A percentile compares a stretch with the other conserved stretches of the same genome.
These are phyloP conservation scores for Penicillium sp. DNA, from an alignment of 2,329 filamentous ascomycete species.

Conservation along the genomic window DNA sequence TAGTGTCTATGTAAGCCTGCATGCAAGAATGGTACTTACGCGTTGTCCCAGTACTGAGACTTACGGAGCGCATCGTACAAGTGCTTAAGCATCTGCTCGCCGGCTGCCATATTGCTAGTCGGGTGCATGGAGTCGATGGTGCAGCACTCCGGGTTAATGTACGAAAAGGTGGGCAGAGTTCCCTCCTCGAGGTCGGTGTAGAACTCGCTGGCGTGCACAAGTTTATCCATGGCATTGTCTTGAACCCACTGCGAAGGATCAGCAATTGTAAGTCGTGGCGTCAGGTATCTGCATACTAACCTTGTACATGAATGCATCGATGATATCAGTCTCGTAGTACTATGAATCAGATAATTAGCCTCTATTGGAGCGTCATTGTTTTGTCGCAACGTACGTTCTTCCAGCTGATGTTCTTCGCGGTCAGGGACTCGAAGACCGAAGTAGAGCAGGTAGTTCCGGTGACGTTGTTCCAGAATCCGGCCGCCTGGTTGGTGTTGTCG, in stretches of 20 bases:
- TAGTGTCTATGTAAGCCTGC: not conserved
- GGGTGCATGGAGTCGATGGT: conserved; percentile 42
- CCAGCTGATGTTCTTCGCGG: conserved; percentile 38
- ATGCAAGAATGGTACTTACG: conserved; percentile 15
- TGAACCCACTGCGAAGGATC: conserved; percentile 33
- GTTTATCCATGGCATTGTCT: conserved; percentile 35
- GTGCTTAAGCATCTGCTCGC: conserved; percentile 42
- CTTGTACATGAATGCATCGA: conserved; percentile 39
- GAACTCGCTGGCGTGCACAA: conserved; percentile 50
- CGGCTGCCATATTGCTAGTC: conserved; percentile 38
- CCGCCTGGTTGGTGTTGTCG: conserved; percentile 33
- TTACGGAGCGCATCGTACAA: conserved; percentile 44
- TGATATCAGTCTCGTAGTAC: conserved; percentile 41
- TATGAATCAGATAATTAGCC: conserved; percentile 7
- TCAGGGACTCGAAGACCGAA: conserved; percentile 41
- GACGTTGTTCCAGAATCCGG: conserved; percentile 35
- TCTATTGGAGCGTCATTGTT: not conserved
- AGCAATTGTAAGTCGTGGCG: not conserved
- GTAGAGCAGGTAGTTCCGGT: conserved; percentile 36
- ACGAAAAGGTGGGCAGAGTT: conserved; percentile 67
- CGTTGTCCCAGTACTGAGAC: conserved; percentile 42
- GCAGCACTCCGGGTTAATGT: conserved; percentile 46
- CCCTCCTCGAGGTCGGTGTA: conserved; percentile 63
- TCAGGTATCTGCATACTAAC: conserved; percentile 6
- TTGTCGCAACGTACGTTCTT: conserved; percentile 31